phyloP scores from a whole-genome alignment of 2,329 filamentous ascomycete genomes.

The Pseudogymnoascus sp. region DNA sequence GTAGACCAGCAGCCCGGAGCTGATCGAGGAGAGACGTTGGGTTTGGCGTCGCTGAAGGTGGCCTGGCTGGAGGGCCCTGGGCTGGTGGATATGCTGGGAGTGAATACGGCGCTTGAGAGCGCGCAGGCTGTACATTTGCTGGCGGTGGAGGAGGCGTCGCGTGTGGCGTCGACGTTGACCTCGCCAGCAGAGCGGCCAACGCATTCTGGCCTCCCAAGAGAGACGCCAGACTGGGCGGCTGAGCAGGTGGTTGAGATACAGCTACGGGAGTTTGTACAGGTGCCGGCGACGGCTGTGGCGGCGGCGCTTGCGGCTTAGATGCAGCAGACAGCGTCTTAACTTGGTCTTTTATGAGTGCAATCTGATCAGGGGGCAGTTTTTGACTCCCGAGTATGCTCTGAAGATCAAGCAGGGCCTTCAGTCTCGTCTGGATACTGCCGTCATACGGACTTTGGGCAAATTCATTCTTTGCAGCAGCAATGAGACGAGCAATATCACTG shows the following conservation, averaged over 20 bases:
- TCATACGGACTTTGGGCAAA: constrained; percentile 72
- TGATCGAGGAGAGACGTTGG: constrained; percentile 58
- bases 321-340: constrained; percentile 57
- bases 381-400: constrained; percentile 72
- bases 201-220: constrained; percentile 42
- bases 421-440: constrained; percentile 63
- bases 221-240: constrained; percentile 42
- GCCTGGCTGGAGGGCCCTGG: constrained; percentile 29
- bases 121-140: constrained; percentile 33
- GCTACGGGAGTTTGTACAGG: constrained; percentile 19
- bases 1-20: constrained; percentile 59
- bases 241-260: constrained; percentile 18
- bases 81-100: constrained; percentile 30
- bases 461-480: constrained; percentile 62
- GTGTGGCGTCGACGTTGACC: constrained; percentile 42
- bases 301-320: constrained; percentile 29
- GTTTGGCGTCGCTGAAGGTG: constrained; percentile 32
- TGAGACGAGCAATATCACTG: constrained; percentile 72
- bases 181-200: constrained; percentile 49
- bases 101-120: constrained; percentile 37
- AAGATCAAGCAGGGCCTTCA: constrained; percentile 79
- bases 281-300: constrained; percentile 21
- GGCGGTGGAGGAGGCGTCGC: constrained; percentile 37
- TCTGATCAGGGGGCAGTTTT: constrained; percentile 69
- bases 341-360: constrained; percentile 77